Evolutionary conservation across 2,329 filamentous ascomycete species (phyloP).

Genomic region (Ophiostoma sp.): DNA sequence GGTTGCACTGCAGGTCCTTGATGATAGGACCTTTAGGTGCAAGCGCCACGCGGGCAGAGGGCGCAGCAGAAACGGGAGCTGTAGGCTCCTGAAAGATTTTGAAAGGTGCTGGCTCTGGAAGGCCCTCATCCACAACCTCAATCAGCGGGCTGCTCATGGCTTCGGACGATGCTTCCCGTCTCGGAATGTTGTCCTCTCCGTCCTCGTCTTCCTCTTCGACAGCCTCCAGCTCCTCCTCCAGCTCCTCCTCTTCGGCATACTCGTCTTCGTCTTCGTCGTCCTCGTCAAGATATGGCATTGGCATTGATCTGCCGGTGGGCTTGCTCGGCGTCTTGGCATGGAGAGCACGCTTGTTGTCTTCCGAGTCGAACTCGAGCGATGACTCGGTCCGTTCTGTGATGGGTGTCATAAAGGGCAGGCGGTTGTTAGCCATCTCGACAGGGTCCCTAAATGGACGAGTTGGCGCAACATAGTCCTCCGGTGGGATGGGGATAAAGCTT

Average conservation of each 20-base stretch:
- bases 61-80: constrained; percentile 19
- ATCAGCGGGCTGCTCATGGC: constrained; percentile 54
- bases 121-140: constrained; percentile 43
- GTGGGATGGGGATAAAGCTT: constrained; percentile 68
- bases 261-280: constrained; percentile 35
- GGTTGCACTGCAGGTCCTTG: constrained; percentile 79
- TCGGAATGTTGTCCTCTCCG: constrained; percentile 18
- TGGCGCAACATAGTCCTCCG: constrained; percentile 79
- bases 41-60: neutral
- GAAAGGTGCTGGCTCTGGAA: constrained; percentile 15
- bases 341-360: constrained; percentile 52
- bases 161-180: constrained; percentile 7
- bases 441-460: constrained; percentile 77
- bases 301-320: constrained; percentile 34
- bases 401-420: constrained; percentile 95
- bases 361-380: constrained; percentile 65
- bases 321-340: constrained; percentile 74
- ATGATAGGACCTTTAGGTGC: constrained; percentile 65
- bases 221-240: constrained; percentile 27
- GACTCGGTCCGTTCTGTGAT: constrained; percentile 94
- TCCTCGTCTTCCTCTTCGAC: constrained; percentile 35
- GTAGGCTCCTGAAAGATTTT: constrained; percentile 39
- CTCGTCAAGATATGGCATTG: constrained; percentile 28
- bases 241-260: constrained; percentile 24
- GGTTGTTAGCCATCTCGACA: constrained; percentile 75